phyloP scores from a whole-genome alignment of 1,284 basidiomycete species.

The Veloboletus limbatus region DNA sequence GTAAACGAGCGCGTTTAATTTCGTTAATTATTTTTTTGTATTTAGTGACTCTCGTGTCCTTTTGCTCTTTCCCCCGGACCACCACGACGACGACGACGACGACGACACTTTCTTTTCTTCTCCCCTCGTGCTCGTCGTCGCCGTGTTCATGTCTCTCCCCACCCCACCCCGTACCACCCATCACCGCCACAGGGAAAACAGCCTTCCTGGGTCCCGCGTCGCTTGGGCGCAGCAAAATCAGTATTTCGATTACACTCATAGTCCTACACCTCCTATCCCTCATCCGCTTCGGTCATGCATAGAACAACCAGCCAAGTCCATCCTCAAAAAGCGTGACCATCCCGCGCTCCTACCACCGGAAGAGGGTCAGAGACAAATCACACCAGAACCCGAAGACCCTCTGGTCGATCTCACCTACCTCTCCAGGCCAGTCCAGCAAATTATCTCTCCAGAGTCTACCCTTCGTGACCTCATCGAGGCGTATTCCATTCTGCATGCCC shows the following conservation, averaged over 20 bases:
- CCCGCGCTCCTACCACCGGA: slow-evolving; percentile 37
- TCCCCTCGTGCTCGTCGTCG: slow-evolving; percentile 15
- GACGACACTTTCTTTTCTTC: neutral
- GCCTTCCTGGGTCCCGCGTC: slow-evolving; percentile 44
- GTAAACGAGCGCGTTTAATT: slow-evolving; percentile 38
- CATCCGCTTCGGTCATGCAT: slow-evolving; percentile 37
- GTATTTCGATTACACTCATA: slow-evolving; percentile 46
- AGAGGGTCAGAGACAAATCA: slow-evolving; percentile 55
- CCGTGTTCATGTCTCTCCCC: slow-evolving; percentile 42
- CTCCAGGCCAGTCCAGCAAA: slow-evolving; percentile 53
- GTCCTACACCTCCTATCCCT: slow-evolving; percentile 31
- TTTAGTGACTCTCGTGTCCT: slow-evolving; percentile 18
- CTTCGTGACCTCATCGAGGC: slow-evolving; percentile 64
- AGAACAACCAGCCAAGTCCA: slow-evolving; percentile 52
- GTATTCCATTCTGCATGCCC: slow-evolving; percentile 64
- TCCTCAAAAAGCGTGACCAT: slow-evolving; percentile 52
- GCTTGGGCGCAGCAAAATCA: slow-evolving; percentile 59
- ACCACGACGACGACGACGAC: slow-evolving; percentile 31
- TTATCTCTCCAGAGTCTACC: slow-evolving; percentile 47
- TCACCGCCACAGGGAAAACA: slow-evolving; percentile 53
- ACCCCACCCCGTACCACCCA: slow-evolving; percentile 66
- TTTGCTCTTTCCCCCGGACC: slow-evolving; percentile 7
- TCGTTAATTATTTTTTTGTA: slow-evolving; percentile 33
- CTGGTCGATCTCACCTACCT: slow-evolving; percentile 63
- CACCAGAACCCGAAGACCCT: slow-evolving; percentile 68